A percentile compares a stretch with the other conserved stretches of the same genome.
Conservation (phyloP, 345 rosid genomes). For the Salix dunnii region DNA sequence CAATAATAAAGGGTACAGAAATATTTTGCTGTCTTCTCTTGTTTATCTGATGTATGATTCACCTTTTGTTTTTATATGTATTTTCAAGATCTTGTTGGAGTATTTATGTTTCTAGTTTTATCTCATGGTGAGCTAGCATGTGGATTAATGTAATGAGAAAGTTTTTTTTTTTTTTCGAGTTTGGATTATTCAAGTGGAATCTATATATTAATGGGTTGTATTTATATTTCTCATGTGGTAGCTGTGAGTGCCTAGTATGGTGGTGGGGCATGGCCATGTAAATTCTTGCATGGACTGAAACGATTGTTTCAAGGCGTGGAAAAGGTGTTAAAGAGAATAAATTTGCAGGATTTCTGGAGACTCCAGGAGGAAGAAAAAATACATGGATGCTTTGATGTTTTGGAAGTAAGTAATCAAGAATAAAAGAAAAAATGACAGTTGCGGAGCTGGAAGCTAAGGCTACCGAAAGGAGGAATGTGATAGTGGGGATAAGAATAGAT, state of each 20-base stretch:
- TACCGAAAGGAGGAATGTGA: conserved; percentile 44
- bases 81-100: conserved; percentile 10
- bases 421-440: conserved; percentile 34
- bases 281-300: conserved; percentile 24
- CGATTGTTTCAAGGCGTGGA: conserved; percentile 18
- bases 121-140: conserved; percentile 5
- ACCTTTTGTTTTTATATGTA: conserved; percentile 6
- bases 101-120: background rate
- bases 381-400: conserved; percentile 14
- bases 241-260: background rate
- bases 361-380: conserved; percentile 13
- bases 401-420: conserved; percentile 3
- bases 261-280: background rate
- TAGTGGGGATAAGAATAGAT: conserved; percentile 71
- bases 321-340: conserved; percentile 6
- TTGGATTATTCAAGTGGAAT: conserved; percentile 17
- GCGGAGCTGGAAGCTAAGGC: conserved; percentile 29
- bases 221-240: conserved; percentile 7
- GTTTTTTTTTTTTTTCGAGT: background rate
- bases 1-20: conserved; percentile 14
- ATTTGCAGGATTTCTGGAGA: conserved; percentile 20
- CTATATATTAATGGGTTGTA: conserved; percentile 14
- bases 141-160: conserved; percentile 2
- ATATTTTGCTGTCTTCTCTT: conserved; percentile 24
- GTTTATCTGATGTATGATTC: conserved; percentile 30